These are phyloP conservation scores for Phytophthora megakarya DNA, from an alignment of 352 stramenopile genomes.

Conservation along the genomic window DNA sequence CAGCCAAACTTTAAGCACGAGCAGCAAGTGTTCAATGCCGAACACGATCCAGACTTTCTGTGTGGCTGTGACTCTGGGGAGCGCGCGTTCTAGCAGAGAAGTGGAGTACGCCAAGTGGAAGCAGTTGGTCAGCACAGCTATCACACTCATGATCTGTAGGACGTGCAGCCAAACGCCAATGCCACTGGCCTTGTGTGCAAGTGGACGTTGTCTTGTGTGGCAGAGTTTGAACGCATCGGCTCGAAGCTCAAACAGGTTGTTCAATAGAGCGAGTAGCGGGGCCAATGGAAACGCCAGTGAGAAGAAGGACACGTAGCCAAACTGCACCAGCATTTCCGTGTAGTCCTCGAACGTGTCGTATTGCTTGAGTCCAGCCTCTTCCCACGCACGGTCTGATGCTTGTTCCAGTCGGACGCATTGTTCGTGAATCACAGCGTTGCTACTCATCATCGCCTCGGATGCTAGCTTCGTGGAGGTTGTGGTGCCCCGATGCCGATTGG, in stretches of 20 bases:
- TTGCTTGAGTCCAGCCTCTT: conserved; percentile 88
- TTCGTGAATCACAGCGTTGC: conserved; percentile 71
- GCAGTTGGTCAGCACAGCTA: conserved; percentile 96
- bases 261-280: conserved; percentile 91
- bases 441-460: conserved; percentile 31
- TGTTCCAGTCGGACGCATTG: conserved; percentile 84
- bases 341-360: conserved; percentile 97
- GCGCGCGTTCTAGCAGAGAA: conserved; percentile 60
- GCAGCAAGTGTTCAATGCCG: conserved; percentile 66
- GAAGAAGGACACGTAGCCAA: conserved; percentile 96
- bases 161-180: conserved; percentile 91
- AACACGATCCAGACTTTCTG: conserved; percentile 86
- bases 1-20: conserved; percentile 73
- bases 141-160: conserved; percentile 94
- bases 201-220: conserved; percentile 87
- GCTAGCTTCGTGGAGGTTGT: conserved; percentile 18
- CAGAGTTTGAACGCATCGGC: conserved; percentile 96
- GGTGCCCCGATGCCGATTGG: conserved; percentile 16
- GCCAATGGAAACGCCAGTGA: conserved; percentile 95
- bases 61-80: conserved; percentile 35
- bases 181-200: conserved; percentile 92
- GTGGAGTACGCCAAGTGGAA: conserved; percentile 92
- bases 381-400: conserved; percentile 82
- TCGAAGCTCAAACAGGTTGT: conserved; percentile 93
- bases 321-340: conserved; percentile 94